These are phyloP conservation scores for Gamsiella multidivaricata DNA, from an alignment of 192 early-diverging fungal species.

Conservation along the genomic window DNA sequence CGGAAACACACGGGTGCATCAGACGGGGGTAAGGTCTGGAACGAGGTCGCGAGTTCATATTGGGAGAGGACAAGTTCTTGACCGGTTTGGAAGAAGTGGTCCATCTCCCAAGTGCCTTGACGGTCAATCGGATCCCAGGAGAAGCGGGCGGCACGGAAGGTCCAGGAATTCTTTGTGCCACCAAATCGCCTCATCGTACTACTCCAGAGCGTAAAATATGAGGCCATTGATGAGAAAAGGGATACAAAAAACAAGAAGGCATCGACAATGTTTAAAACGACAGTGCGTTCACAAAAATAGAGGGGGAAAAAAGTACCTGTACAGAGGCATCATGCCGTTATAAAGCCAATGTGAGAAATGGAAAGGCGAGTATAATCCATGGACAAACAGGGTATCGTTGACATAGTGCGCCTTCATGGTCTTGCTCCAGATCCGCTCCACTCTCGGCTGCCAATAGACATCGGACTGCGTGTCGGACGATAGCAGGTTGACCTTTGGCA, in stretches of 20 bases:
- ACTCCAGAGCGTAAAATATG: no score
- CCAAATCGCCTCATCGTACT: conserved; percentile 42
- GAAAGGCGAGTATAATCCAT: conserved; percentile 54
- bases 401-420: conserved; percentile 30
- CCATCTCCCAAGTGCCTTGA: conserved; percentile 28
- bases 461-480: conserved; percentile 29
- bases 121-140: neutral
- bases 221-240: neutral
- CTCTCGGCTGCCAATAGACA: conserved; percentile 36
- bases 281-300: no score
- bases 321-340: conserved; percentile 62
- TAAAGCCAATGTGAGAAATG: conserved; percentile 61
- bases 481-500: conserved; percentile 42
- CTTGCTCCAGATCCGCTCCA: conserved; percentile 15
- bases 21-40: conserved; percentile 25
- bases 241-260: no score
- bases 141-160: conserved; percentile 1
- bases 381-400: conserved; percentile 56
- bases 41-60: conserved; percentile 15
- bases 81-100: conserved; percentile 22
- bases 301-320: conserved; percentile 32
- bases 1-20: conserved; percentile 40
- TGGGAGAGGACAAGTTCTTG: conserved; percentile 31
- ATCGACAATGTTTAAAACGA: no score
- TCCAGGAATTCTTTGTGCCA: conserved; percentile 27